Percentiles rank a stretch among this genome's conserved stretches.
Conservation (phyloP, 2,329 filamentous ascomycete species). For the Curvularia sp. region DNA sequence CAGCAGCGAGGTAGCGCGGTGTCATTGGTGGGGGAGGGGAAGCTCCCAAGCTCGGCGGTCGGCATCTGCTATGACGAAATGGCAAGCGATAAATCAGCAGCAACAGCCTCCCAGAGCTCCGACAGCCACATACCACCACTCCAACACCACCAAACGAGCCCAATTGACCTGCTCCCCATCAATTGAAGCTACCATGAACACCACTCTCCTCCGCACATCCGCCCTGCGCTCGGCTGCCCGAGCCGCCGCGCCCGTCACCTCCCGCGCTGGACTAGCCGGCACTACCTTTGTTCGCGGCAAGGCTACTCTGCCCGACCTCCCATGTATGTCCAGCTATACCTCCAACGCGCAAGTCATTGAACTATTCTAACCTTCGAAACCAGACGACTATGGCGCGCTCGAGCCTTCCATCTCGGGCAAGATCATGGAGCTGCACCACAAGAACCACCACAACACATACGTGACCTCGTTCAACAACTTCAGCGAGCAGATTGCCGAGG, state of each 20-base stretch:
- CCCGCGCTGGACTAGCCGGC: constrained; percentile 70
- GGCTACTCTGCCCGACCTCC: constrained; percentile 89
- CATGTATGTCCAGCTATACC: constrained; percentile 62
- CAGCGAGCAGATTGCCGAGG: constrained; percentile 71
- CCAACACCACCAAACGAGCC: constrained; percentile 10
- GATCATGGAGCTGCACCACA: constrained; percentile 97
- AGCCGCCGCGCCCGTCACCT: constrained; percentile 67
- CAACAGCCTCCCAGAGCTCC: constrained; percentile 16
- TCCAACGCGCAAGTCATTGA: neutral
- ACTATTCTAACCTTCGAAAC: constrained; percentile 4
- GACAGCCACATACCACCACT: constrained; percentile 3
- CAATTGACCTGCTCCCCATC: constrained; percentile 33
- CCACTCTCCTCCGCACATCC: constrained; percentile 74
- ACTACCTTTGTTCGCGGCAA: constrained; percentile 84
- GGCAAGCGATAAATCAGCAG: constrained; percentile 23
- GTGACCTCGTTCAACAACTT: constrained; percentile 87
- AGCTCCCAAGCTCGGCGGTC: constrained; percentile 28
- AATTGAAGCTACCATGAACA: constrained; percentile 67
- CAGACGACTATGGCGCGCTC: constrained; percentile 96
- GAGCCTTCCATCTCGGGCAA: constrained; percentile 83
- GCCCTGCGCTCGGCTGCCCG: constrained; percentile 75
- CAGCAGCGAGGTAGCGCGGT: neutral
- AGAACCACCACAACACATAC: constrained; percentile 93
- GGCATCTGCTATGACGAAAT: constrained; percentile 36
- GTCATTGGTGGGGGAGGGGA: constrained; percentile 23